Evolutionary conservation across 257 asterid genomes (phyloP).

Genomic region (Striga asiatica): DNA sequence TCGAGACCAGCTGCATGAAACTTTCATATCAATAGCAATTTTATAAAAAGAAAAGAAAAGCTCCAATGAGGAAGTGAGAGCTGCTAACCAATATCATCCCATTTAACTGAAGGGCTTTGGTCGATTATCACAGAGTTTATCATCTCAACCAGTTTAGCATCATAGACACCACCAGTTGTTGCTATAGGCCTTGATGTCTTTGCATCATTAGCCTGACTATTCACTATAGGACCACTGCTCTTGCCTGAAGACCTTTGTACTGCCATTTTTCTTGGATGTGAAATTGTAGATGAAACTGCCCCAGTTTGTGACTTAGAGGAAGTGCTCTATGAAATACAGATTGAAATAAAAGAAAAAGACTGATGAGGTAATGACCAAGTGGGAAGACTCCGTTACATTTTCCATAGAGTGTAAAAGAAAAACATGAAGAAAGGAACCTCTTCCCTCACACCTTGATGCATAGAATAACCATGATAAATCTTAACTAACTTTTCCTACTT

Average conservation of each 20-base stretch:
- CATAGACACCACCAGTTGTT: conserved; percentile 51
- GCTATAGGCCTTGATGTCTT: conserved; percentile 31
- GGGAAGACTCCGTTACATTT: conserved; percentile 14
- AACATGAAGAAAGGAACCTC: conserved; percentile 15
- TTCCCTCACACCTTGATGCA: conserved; percentile 7
- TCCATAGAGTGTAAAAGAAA: conserved; percentile 7
- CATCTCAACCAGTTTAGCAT: conserved; percentile 76
- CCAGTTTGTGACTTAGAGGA: conserved; percentile 34
- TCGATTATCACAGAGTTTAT: conserved; percentile 86
- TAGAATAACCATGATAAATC: conserved; percentile 4
- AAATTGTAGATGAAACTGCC: conserved; percentile 28
- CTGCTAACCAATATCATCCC: conserved; percentile 94
- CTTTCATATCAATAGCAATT: conserved; percentile 9
- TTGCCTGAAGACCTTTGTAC: conserved; percentile 33
- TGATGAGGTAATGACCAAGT: conserved; percentile 13
- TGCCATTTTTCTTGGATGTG: conserved; percentile 41
- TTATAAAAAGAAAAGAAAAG: not conserved
- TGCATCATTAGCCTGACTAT: conserved; percentile 29
- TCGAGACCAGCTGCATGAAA: conserved; percentile 89
- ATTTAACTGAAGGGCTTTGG: conserved; percentile 86
- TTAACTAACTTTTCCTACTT: conserved; percentile 6
- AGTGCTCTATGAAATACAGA: conserved; percentile 32
- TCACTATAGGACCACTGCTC: conserved; percentile 24
- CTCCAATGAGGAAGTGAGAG: conserved; percentile 9
- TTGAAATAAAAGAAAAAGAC: not conserved